Evolutionary conservation across 108 stramenopile genomes (phyloP), one percentile per base, ranked within the genome.

Genomic region (Nitzschia inconspicua): DNA sequence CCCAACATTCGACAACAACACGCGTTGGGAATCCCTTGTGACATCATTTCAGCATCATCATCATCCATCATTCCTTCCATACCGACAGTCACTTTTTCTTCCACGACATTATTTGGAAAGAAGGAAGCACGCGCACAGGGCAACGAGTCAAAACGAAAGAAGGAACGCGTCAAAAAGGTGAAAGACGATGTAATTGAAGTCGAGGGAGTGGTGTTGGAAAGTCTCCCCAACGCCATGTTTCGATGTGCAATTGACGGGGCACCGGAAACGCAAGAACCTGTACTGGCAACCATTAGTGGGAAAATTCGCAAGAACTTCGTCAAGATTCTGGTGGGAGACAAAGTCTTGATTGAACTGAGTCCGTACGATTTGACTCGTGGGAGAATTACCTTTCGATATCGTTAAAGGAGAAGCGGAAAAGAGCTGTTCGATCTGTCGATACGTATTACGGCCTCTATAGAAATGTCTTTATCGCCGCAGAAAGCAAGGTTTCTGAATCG

Each of bases 291-390:
- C 8, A 89, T 96, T 58, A 86, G 86, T 66, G 95, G 95, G 14
- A 93, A 93, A 72, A 96, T 96, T 63, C 71, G 95, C 34, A 93
- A 93, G 71, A 89, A 89, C 65, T 92, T 78, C 66, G 91, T 96
- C 44, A 91, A 92, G 52, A 94, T 96, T 60, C 68, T 96, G 42
- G 93, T 94, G 24, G 95, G 95, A 41, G 95, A 96, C 53, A 85
- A 73, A 49, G 95, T 96, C 1, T 83, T 85, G 41, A 81, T 96
- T 57, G 95, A 96, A 70, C 64, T 96, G 46, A 91, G 88, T 77
- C 89, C 92, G 22, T 94, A 96, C 73, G 95, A 96, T 78, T 79
- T 94, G 68, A 94, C 95, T 20, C 72, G 93, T n/a, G 95, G 95
- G 26, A 68, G 95, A 44, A 96, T 96, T 59, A 91, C 93, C 10